Conservation (phyloP, 2,329 filamentous ascomycete species). For the Aspergillus brasiliensis region DNA sequence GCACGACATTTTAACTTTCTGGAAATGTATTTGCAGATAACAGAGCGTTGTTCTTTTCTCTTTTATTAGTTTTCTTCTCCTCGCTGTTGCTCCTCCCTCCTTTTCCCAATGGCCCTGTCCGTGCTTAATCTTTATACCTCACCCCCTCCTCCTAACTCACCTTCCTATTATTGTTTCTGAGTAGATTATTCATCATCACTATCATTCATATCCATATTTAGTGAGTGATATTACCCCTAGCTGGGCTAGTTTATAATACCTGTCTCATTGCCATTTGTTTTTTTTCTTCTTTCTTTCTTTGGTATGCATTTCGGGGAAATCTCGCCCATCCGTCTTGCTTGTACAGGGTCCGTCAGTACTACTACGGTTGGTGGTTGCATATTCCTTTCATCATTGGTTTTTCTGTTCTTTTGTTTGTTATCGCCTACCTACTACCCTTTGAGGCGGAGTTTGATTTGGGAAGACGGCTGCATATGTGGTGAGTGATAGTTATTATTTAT, state of each 20-base stretch:
- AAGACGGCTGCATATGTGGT: no score
- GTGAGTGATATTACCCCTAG: slow-evolving; percentile 5
- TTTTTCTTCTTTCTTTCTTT: not conserved
- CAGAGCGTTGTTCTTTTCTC: slow-evolving; percentile 12
- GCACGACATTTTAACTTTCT: slow-evolving; percentile 30
- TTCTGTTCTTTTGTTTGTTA: no score
- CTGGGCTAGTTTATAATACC: slow-evolving; percentile 6
- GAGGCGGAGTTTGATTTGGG: no score
- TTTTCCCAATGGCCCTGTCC: not conserved
- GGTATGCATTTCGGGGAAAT: not conserved
- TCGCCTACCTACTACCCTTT: no score
- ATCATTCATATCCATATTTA: not conserved
- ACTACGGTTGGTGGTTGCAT: no score
- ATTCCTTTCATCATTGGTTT: no score
- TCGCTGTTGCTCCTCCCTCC: no score
- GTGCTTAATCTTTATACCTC: not conserved
- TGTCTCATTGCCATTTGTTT: not conserved
- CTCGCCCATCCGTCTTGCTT: no score
- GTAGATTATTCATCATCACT: slow-evolving; percentile 2
- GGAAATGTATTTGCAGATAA: slow-evolving; percentile 34
- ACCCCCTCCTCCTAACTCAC: not conserved
- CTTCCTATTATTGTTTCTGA: not conserved
- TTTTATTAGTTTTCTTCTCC: not conserved
- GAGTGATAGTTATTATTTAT: no score
- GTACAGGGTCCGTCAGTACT: no score